phyloP scores from a whole-genome alignment of 352 stramenopile species.

The Aphanomyces invadans region DNA sequence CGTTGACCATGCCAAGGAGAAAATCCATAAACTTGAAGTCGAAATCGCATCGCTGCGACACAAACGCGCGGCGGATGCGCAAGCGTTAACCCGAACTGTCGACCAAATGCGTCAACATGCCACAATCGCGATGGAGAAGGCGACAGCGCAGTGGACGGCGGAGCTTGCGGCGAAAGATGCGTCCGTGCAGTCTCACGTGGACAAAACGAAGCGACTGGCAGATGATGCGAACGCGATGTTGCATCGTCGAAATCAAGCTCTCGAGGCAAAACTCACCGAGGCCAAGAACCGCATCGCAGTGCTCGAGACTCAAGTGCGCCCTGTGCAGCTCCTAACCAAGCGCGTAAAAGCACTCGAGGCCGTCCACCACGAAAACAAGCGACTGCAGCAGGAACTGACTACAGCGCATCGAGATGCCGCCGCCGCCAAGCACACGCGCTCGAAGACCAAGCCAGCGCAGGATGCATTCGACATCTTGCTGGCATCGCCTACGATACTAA shows the following conservation, averaged over 20 bases:
- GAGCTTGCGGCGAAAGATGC: neutral
- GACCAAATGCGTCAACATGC: neutral
- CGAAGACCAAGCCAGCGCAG: neutral
- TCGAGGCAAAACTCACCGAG: neutral
- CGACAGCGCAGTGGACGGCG: neutral
- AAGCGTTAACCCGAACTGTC: neutral
- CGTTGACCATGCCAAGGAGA: neutral
- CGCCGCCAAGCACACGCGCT: neutral
- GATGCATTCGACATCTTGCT: neutral
- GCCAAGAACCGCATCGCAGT: neutral
- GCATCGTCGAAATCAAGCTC: neutral
- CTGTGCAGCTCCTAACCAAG: neutral
- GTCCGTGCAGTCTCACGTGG: neutral
- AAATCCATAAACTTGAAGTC: neutral
- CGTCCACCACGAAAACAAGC: slow-evolving; percentile 1
- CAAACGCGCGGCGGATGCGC: neutral
- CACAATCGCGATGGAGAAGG: neutral
- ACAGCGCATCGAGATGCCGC: neutral
- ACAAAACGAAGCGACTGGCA: neutral
- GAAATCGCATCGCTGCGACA: neutral
- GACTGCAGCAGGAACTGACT: neutral
- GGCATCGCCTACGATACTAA: neutral
- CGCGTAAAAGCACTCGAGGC: neutral
- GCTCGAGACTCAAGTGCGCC: neutral
- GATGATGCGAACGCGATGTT: neutral